These are phyloP conservation scores for Scorias spongiosa DNA, from an alignment of 2,329 filamentous ascomycete species.

Conservation along the genomic window DNA sequence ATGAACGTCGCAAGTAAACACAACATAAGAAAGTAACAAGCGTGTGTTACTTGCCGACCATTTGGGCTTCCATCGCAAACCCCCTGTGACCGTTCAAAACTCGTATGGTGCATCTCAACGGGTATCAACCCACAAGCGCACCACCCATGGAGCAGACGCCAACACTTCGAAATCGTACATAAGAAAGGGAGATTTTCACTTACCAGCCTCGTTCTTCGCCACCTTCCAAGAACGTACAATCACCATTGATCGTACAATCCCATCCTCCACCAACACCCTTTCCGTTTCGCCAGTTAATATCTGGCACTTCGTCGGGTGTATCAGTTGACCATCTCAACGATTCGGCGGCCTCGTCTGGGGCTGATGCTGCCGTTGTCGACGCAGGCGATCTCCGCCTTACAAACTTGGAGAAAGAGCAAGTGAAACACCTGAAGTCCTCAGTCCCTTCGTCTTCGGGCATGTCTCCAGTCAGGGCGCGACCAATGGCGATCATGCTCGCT, in stretches of 20 bases:
- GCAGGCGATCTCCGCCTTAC: conserved; percentile 23
- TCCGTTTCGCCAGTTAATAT: conserved; percentile 40
- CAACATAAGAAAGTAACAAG: too few species aligned
- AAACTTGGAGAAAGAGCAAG: conserved; percentile 64
- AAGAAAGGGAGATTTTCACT: conserved; percentile 15
- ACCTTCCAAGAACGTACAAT: conserved; percentile 64
- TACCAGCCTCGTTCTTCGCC: conserved; percentile 86
- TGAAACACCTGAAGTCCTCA: conserved; percentile 76
- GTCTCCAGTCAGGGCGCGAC: conserved; percentile 61
- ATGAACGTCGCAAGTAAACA: too few species aligned
- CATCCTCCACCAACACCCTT: conserved; percentile 60
- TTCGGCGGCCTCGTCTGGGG: neutral
- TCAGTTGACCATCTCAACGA: conserved; percentile 15
- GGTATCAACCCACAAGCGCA: neutral
- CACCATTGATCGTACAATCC: conserved; percentile 65
- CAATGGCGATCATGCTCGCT: conserved; percentile 74
- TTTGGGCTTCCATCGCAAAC: conserved; percentile 16
- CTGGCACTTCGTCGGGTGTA: conserved; percentile 23
- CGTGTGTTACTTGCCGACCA: neutral
- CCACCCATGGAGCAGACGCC: neutral
- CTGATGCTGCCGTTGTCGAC: conserved; percentile 2
- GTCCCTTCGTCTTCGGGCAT: conserved; percentile 56
- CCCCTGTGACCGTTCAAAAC: conserved; percentile 10
- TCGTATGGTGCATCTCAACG: neutral
- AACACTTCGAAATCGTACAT: neutral